phyloP scores from a whole-genome alignment of 228 moss, liverwort and hornwort species.

The Sphagnum magellanicum region DNA sequence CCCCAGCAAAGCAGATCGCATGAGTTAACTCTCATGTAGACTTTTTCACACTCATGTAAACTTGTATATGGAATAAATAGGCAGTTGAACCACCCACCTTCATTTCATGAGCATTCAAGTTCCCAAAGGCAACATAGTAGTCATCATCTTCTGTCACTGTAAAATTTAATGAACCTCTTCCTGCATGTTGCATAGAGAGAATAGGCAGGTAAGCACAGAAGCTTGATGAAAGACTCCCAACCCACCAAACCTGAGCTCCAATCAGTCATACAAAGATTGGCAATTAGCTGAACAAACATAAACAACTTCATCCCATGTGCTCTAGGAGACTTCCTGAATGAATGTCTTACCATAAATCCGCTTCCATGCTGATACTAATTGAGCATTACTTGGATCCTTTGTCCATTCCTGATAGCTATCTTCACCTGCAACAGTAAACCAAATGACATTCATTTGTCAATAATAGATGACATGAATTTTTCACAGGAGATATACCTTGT shows the following conservation, averaged over 20 bases:
- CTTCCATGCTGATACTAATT: slow-evolving; percentile 29
- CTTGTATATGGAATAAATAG: not conserved
- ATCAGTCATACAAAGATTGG: too few species aligned
- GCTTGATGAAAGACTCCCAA: slow-evolving; percentile 1
- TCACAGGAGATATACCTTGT: not conserved
- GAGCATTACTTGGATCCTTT: slow-evolving; percentile 36
- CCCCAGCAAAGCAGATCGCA: too few species aligned
- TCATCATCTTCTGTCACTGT: slow-evolving; percentile 34
- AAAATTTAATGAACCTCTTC: slow-evolving; percentile 27
- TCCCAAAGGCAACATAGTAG: slow-evolving; percentile 41
- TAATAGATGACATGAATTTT: not conserved
- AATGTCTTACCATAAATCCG: slow-evolving; percentile 26
- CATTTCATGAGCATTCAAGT: slow-evolving; percentile 30
- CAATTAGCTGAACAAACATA: too few species aligned
- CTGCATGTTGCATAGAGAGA: slow-evolving; percentile 16
- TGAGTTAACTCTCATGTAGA: too few species aligned
- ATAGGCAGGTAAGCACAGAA: not conserved
- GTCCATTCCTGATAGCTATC: slow-evolving; percentile 47
- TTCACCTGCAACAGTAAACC: slow-evolving; percentile 29
- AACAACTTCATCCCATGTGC: too few species aligned
- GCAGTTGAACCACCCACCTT: slow-evolving; percentile 15
- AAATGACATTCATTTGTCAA: not conserved
- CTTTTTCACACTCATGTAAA: not conserved
- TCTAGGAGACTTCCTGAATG: too few species aligned
- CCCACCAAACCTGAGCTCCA: not conserved